phyloP scores from a whole-genome alignment of 306 rosid genomes.

The Neltuma alba region DNA sequence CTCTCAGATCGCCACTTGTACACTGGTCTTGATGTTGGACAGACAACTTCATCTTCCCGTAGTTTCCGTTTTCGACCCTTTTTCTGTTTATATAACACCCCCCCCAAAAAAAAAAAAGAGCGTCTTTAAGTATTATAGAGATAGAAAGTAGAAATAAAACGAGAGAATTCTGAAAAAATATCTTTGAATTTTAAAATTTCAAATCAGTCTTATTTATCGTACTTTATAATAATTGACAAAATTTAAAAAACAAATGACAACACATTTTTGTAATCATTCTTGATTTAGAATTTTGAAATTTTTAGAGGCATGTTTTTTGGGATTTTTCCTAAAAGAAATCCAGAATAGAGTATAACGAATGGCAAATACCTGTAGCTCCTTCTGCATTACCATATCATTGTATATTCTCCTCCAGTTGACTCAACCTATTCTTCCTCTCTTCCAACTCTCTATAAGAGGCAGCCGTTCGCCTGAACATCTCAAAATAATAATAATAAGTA shows the following conservation, averaged over 20 bases:
- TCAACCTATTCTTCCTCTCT: conserved; percentile 65
- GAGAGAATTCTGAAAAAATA: too few relatives aligned
- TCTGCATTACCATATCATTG: conserved; percentile 71
- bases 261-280: too few relatives aligned
- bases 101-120: neutral
- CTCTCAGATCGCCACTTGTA: conserved; percentile 85
- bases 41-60: conserved; percentile 70
- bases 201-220: too few relatives aligned
- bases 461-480: conserved; percentile 53
- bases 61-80: conserved; percentile 79
- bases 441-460: conserved; percentile 64
- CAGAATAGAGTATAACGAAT: conserved; percentile 4
- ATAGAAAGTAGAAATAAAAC: neutral
- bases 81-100: conserved; percentile 39
- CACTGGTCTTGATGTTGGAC: conserved; percentile 60
- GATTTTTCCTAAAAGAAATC: too few relatives aligned
- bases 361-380: conserved; percentile 71
- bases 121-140: conserved; percentile 17
- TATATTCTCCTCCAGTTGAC: conserved; percentile 69
- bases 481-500: neutral
- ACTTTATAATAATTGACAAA: too few relatives aligned
- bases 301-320: too few relatives aligned
- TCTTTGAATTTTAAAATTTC: too few relatives aligned
- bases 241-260: too few relatives aligned
- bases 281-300: too few relatives aligned